Base-by-base conservation (phyloP, 768 basidiomycete genomes). In the Lactarius akahatsu region DNA sequence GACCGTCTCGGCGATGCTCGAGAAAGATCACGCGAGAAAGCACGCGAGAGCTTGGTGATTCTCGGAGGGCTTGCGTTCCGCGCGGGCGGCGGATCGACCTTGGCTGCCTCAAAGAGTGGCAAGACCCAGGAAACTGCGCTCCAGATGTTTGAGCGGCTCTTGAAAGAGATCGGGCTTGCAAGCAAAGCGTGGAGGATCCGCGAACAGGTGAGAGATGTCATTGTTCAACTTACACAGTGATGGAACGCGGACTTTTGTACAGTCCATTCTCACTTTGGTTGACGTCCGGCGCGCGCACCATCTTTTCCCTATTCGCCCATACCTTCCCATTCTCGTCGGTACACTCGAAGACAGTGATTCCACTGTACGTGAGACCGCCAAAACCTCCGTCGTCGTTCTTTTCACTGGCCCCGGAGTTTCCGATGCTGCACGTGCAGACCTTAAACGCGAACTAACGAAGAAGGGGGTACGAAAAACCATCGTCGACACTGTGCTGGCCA, bases 321-420 rank as follows among this genome's bases (percentile, higher is more conserved):
- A 90, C 77, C 83, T 96, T 38, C 76, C 90, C 1, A 77, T 82
- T 15, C 85, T 99, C 59, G 92, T 98, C 40, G 91, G 89, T 63
- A 81, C 88, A 45, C 81, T 99, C 36, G 92, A 98, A 78, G 96
- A 98, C 76, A 86, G 87, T 1, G 97, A 99, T 73, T 85, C 90
- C 23, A 86, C 87, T 71, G 97, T 98, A 61, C 89, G 97, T 54
- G 90, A 94, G 63, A 89, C 88, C 73, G 89, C 96, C 9, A 86
- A 89, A 58, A 83, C 85, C 71, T 88, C 92, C 1, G 84, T 94
- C 65, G 83, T 97, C 18, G 87, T 89, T 70, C 81, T 99, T 62
- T 96, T 98, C 73, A 88, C 92, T 1, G 91, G 92, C 18, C 84
- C 89, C 0, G 86, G 84, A 5, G 92, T 94, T 16, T 86, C 89